phyloP scores from a whole-genome alignment of 805 yeast species.

The Nakazawaea anatomiae region DNA sequence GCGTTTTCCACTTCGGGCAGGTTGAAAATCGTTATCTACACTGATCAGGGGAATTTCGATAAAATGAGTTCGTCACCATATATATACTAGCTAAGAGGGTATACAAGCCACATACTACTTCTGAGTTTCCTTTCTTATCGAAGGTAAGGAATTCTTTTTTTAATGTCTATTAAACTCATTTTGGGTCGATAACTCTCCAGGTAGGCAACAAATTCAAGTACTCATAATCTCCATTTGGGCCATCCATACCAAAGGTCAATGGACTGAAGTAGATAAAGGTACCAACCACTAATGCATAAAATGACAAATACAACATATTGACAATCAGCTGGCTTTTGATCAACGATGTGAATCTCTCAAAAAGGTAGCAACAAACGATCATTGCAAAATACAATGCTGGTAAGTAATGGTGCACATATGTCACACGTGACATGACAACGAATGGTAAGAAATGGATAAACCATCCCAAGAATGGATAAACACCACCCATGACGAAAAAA shows the following conservation, averaged over 20 bases:
- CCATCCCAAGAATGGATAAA: constrained; percentile 80
- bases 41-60: too few relatives aligned
- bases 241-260: constrained; percentile 77
- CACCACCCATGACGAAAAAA: constrained; percentile 55
- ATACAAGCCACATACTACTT: too few relatives aligned
- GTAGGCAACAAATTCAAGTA: constrained; percentile 48
- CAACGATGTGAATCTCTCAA: constrained; percentile 33
- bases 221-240: constrained; percentile 38
- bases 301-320: constrained; percentile 31
- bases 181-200: constrained; percentile 40
- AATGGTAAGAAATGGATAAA: constrained; percentile 73
- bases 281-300: constrained; percentile 49
- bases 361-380: constrained; percentile 59
- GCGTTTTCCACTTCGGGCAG: too few relatives aligned
- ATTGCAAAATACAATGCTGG: constrained; percentile 84
- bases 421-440: constrained; percentile 77
- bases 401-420: constrained; percentile 79
- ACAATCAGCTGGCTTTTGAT: constrained; percentile 20
- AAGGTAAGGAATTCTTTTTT: background rate
- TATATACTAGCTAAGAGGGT: too few relatives aligned
- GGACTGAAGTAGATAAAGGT: constrained; percentile 59
- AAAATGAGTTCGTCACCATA: too few relatives aligned
- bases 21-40: too few relatives aligned
- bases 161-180: background rate
- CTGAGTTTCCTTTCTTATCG: background rate